Evolutionary conservation across 2,329 filamentous ascomycete species (phyloP).

Genomic region (Neurospora sp.): DNA sequence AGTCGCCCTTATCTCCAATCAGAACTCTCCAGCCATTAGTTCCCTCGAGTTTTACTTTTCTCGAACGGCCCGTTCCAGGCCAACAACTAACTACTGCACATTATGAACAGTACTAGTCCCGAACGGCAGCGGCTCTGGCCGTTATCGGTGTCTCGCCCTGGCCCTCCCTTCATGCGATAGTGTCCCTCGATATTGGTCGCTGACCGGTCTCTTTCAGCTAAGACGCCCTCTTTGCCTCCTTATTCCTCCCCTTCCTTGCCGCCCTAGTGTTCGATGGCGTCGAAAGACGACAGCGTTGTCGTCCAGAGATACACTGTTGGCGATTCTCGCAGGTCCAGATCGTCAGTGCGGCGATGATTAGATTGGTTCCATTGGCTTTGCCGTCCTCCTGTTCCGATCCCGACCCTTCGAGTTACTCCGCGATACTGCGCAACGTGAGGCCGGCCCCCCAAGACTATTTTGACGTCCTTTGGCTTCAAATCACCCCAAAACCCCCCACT

Average conservation of each 20-base stretch:
- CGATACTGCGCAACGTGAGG: background rate
- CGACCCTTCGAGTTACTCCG: background rate
- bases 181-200: background rate
- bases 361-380: too few species aligned
- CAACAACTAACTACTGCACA: background rate
- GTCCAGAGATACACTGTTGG: background rate
- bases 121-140: background rate
- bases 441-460: background rate
- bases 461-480: background rate
- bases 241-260: background rate
- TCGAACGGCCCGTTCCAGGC: background rate
- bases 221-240: background rate
- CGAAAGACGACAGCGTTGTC: background rate
- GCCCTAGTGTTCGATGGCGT: background rate
- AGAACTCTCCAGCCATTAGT: background rate
- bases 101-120: background rate
- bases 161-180: background rate
- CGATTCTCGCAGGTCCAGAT: background rate
- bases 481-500: background rate
- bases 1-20: background rate
- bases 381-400: background rate
- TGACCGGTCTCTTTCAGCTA: background rate
- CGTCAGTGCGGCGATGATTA: background rate
- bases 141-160: background rate
- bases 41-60: background rate